A percentile compares a stretch with the other conserved stretches of the same genome.
These are phyloP conservation scores for Letharia lupina DNA, from an alignment of 495 filamentous ascomycete genomes.

Conservation along the genomic window DNA sequence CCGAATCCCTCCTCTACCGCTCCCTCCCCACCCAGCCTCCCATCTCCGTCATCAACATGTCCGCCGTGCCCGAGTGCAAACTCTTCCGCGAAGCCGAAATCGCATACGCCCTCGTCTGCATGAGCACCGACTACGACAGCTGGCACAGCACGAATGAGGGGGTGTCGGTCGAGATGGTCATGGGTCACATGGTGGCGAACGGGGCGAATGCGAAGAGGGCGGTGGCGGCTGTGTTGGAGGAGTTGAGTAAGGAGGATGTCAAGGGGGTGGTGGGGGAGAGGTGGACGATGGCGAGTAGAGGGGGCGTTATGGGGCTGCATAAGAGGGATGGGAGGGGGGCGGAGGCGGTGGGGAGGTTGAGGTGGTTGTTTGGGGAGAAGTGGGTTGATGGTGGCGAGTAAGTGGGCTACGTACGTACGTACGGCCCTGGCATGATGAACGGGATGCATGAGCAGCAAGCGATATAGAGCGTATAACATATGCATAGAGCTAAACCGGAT, in stretches of 20 bases:
- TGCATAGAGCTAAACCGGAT: not conserved
- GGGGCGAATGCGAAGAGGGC: constrained; percentile 74
- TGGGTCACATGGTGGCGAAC: constrained; percentile 93
- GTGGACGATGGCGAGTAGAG: constrained; percentile 53
- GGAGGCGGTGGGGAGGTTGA: constrained; percentile 34
- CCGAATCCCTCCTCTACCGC: constrained; percentile 90
- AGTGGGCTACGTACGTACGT: too few relatives aligned
- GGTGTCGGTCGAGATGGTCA: constrained; percentile 94
- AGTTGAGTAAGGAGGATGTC: constrained; percentile 65
- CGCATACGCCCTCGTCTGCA: constrained; percentile 95
- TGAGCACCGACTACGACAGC: constrained; percentile 98
- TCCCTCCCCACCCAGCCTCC: constrained; percentile 59
- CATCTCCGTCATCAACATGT: constrained; percentile 88
- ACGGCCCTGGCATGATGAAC: not conserved
- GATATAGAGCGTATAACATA: not conserved
- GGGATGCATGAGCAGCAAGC: not conserved
- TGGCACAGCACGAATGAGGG: constrained; percentile 66
- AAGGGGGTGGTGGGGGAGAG: constrained; percentile 67
- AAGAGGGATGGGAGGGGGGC: constrained; percentile 33
- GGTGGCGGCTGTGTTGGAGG: constrained; percentile 79
- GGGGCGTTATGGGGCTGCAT: constrained; percentile 36
- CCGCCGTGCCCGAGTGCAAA: constrained; percentile 89
- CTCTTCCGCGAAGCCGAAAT: constrained; percentile 94
- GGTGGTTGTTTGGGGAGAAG: constrained; percentile 27
- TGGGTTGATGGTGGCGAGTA: constrained; percentile 15